These are phyloP conservation scores for Colletotrichum gigasporum DNA, from an alignment of 2,329 filamentous ascomycete species.

Conservation along the genomic window DNA sequence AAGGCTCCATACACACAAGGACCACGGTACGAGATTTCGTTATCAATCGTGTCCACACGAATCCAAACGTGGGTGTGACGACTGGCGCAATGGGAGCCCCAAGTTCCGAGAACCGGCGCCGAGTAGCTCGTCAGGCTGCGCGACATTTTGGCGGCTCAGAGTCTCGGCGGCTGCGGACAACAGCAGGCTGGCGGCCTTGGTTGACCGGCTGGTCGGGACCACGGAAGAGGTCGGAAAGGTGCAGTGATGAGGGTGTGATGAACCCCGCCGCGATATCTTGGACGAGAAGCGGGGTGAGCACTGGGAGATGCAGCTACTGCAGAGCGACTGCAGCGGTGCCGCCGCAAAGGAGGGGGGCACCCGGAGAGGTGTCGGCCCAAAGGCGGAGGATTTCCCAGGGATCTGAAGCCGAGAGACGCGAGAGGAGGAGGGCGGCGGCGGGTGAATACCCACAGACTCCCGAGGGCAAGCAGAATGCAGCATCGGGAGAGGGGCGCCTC, in stretches of 20 bases:
- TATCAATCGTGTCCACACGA: constrained; percentile 28
- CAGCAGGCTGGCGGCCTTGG: constrained; percentile 8
- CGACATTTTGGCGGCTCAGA: constrained; percentile 8
- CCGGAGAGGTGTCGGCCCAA: constrained; percentile 26
- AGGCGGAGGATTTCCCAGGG: constrained; percentile 27
- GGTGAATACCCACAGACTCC: constrained; percentile 20
- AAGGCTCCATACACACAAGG: constrained; percentile 22
- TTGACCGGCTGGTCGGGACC: constrained; percentile 24
- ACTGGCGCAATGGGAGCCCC: constrained; percentile 18
- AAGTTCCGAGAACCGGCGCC: constrained; percentile 18
- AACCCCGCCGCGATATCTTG: constrained; percentile 29
- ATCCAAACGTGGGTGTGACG: constrained; percentile 30
- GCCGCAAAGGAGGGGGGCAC: constrained; percentile 11
- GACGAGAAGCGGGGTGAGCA: constrained; percentile 26
- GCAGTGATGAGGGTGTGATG: constrained; percentile 25
- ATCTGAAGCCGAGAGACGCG: constrained; percentile 19
- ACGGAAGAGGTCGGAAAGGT: constrained; percentile 28
- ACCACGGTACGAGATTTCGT: constrained; percentile 22
- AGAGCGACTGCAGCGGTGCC: constrained; percentile 22
- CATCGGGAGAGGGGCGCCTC: constrained; percentile 20
- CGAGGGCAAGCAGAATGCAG: constrained; percentile 4
- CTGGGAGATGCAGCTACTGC: constrained; percentile 20
- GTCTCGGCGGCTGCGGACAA: not conserved
- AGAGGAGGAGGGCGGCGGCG: constrained; percentile 12
- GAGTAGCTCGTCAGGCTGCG: not conserved